A percentile compares a stretch with the other conserved stretches of the same genome.
These are phyloP conservation scores for Talaromyces proteolyticus DNA, from an alignment of 495 filamentous ascomycete genomes.

Conservation along the genomic window DNA sequence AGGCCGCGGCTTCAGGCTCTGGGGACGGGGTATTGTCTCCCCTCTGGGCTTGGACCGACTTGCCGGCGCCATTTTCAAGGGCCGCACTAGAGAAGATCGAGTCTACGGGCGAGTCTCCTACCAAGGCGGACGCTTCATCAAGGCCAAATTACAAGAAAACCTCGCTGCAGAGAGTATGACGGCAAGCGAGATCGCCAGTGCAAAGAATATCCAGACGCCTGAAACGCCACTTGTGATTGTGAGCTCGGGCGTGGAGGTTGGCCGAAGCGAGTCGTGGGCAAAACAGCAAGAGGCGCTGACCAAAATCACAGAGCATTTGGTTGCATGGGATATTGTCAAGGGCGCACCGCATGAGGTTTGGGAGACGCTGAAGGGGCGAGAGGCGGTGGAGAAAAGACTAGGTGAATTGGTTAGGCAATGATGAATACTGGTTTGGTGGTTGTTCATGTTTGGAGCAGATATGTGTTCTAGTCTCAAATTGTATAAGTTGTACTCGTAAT, in stretches of 20 bases:
- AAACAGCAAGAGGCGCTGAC: slow-evolving; percentile 75
- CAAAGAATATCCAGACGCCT: slow-evolving; percentile 67
- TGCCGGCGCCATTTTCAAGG: slow-evolving; percentile 69
- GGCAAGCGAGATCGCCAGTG: slow-evolving; percentile 70
- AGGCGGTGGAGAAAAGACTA: slow-evolving; percentile 65
- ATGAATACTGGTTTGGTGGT: too few relatives aligned
- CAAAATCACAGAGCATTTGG: slow-evolving; percentile 66
- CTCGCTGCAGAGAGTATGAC: slow-evolving; percentile 78
- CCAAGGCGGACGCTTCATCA: slow-evolving; percentile 75
- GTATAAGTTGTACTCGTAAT: too few relatives aligned
- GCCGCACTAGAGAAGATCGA: slow-evolving; percentile 75
- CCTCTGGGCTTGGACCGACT: slow-evolving; percentile 81
- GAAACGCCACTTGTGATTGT: slow-evolving; percentile 73
- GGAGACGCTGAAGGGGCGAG: slow-evolving; percentile 60
- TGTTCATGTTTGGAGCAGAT: too few relatives aligned
- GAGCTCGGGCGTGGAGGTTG: slow-evolving; percentile 63
- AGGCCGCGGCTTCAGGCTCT: slow-evolving; percentile 71
- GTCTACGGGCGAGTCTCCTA: slow-evolving; percentile 72
- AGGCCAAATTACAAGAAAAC: slow-evolving; percentile 88
- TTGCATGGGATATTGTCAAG: slow-evolving; percentile 82
- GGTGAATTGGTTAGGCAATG: slow-evolving; percentile 49
- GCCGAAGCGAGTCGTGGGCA: slow-evolving; percentile 63
- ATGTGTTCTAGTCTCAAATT: too few relatives aligned
- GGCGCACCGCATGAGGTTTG: slow-evolving; percentile 86
- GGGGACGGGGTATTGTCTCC: slow-evolving; percentile 77